phyloP scores from a whole-genome alignment of 2,329 filamentous ascomycete species.

The Ambrosiella beaveri region DNA sequence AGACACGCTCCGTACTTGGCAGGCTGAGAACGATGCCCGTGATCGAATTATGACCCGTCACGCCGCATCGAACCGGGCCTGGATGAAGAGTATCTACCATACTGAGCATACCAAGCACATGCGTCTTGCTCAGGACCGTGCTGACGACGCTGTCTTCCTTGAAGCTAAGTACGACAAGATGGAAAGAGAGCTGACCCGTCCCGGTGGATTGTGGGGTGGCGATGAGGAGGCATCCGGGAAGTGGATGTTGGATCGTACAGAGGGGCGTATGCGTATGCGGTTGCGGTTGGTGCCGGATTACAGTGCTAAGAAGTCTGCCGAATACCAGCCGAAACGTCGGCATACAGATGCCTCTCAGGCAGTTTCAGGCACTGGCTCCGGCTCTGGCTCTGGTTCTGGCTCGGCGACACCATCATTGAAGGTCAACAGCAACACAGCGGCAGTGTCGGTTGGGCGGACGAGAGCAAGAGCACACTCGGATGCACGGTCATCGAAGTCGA shows the following conservation, averaged over 20 bases:
- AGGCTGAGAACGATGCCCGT: constrained; percentile 45
- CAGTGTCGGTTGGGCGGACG: constrained; percentile 5
- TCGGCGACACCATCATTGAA: background rate
- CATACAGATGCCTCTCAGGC: constrained; percentile 24
- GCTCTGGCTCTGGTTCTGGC: background rate
- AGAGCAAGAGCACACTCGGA: constrained; percentile 9
- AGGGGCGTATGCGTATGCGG: constrained; percentile 89
- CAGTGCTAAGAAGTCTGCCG: constrained; percentile 41
- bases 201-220: constrained; percentile 37
- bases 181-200: constrained; percentile 58
- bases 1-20: constrained; percentile 70
- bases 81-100: constrained; percentile 89
- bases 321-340: constrained; percentile 73
- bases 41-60: constrained; percentile 66
- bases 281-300: constrained; percentile 70
- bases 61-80: constrained; percentile 70
- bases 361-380: background rate
- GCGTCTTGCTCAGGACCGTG: constrained; percentile 74
- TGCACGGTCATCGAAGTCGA: background rate
- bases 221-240: constrained; percentile 40
- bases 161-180: constrained; percentile 61
- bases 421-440: constrained; percentile 15
- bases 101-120: constrained; percentile 88
- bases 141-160: constrained; percentile 71
- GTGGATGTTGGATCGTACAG: constrained; percentile 91